Conservation (phyloP, 257 asterid genomes). For the Nicotiana paniculata region DNA sequence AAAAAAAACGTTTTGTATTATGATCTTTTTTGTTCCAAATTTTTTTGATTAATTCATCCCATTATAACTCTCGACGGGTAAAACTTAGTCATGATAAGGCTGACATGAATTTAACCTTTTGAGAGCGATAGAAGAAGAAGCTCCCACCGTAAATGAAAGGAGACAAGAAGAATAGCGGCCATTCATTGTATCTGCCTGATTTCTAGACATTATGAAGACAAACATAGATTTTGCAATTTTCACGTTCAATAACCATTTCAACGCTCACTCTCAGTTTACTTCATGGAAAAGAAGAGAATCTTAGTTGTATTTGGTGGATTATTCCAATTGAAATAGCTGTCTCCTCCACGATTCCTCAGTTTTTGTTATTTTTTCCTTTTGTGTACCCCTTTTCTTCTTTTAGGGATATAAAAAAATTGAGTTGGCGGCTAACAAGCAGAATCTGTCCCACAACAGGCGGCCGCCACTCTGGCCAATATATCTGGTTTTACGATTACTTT, state of each 20-base stretch:
- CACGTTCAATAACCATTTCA: background rate
- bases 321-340: too few relatives aligned
- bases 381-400: background rate
- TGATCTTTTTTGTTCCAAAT: too few relatives aligned
- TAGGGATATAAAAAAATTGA: background rate
- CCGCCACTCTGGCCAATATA: background rate
- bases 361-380: background rate
- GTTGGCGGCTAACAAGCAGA: background rate
- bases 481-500: background rate
- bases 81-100: background rate
- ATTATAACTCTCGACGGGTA: too few relatives aligned
- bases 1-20: too few relatives aligned
- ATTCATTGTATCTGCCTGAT: slow-evolving; percentile 23
- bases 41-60: too few relatives aligned
- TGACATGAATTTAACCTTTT: background rate
- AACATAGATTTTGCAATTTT: background rate
- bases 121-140: background rate
- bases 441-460: background rate
- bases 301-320: too few relatives aligned
- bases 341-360: background rate
- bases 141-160: background rate
- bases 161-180: slow-evolving; percentile 15
- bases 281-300: too few relatives aligned
- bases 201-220: background rate
- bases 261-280: too few relatives aligned